Conservation (phyloP, 176 grass and related monocot genomes). For the Avena insularis region DNA sequence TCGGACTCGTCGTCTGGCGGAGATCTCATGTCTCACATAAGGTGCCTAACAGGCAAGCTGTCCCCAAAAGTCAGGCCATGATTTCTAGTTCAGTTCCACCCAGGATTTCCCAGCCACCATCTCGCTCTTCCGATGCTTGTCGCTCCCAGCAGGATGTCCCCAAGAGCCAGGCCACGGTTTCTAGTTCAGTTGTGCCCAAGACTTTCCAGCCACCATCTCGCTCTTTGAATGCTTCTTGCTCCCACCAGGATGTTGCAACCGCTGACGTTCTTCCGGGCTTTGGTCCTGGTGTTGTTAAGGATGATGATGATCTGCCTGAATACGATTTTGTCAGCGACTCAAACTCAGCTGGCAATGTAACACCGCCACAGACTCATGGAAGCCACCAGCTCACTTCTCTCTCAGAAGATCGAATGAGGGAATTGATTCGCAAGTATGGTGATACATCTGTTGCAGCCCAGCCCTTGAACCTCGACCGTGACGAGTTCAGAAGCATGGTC, state of each 20-base stretch:
- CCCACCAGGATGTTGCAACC: constrained; percentile 34
- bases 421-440: constrained; percentile 62
- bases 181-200: constrained; percentile 38
- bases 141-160: constrained; percentile 22
- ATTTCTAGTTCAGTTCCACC: constrained; percentile 37
- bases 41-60: constrained; percentile 45
- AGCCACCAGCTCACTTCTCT: background rate
- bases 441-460: constrained; percentile 36
- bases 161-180: constrained; percentile 39
- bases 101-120: background rate
- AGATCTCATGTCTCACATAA: constrained; percentile 47
- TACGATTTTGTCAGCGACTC: constrained; percentile 48
- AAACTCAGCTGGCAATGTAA: constrained; percentile 23
- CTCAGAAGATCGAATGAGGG: constrained; percentile 44
- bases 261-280: constrained; percentile 55
- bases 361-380: background rate
- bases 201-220: background rate
- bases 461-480: constrained; percentile 32
- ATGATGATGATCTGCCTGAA: constrained; percentile 64
- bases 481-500: background rate
- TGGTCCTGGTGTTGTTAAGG: constrained; percentile 50
- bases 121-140: background rate
- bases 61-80: constrained; percentile 37
- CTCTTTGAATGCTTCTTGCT: constrained; percentile 17
- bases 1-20: constrained; percentile 76